Percentiles rank a stretch among this genome's conserved stretches.
These are phyloP conservation scores for Trametes hirsuta DNA, from an alignment of 1,284 basidiomycete species.

Conservation along the genomic window DNA sequence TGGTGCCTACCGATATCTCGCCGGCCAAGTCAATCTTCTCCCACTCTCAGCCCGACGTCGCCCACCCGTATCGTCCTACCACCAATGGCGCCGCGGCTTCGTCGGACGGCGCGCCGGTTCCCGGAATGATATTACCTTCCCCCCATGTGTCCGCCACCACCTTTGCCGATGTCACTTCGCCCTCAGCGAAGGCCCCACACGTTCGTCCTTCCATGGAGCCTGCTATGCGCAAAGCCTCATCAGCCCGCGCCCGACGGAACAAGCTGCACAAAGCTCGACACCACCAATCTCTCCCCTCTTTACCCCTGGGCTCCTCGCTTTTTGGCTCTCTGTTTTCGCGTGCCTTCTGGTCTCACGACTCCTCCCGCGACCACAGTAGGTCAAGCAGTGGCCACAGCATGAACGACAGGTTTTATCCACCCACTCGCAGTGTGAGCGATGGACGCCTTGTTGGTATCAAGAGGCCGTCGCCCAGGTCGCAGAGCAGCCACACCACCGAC, in stretches of 20 bases:
- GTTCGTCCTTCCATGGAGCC: constrained; percentile 19
- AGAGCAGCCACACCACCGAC: constrained; percentile 19
- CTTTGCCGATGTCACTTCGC: constrained; percentile 11
- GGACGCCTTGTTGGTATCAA: constrained; percentile 2
- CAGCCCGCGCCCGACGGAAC: constrained; percentile 16
- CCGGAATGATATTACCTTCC: constrained; percentile 20
- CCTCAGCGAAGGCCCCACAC: constrained; percentile 16
- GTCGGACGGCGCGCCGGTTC: constrained; percentile 23
- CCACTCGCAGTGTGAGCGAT: constrained; percentile 26
- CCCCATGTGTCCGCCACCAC: constrained; percentile 7
- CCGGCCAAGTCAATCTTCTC: constrained; percentile 13
- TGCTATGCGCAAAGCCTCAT: constrained; percentile 17
- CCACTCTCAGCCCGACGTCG: constrained; percentile 26
- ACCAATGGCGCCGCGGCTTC: constrained; percentile 16
- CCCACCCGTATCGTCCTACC: constrained; percentile 21
- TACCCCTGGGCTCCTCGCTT: constrained; percentile 10
- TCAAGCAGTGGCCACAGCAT: constrained; percentile 16
- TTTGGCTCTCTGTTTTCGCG: constrained; percentile 15
- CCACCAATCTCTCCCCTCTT: constrained; percentile 5
- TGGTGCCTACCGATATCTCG: constrained; percentile 26
- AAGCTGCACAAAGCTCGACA: constrained; percentile 21
- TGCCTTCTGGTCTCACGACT: constrained; percentile 18
- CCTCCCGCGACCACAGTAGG: constrained; percentile 6
- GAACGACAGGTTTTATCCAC: constrained; percentile 20
- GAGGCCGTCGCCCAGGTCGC: constrained; percentile 16